Evolutionary conservation across 164 flowering plant genomes (phyloP).

Genomic region (Nymphaea thermarum): DNA sequence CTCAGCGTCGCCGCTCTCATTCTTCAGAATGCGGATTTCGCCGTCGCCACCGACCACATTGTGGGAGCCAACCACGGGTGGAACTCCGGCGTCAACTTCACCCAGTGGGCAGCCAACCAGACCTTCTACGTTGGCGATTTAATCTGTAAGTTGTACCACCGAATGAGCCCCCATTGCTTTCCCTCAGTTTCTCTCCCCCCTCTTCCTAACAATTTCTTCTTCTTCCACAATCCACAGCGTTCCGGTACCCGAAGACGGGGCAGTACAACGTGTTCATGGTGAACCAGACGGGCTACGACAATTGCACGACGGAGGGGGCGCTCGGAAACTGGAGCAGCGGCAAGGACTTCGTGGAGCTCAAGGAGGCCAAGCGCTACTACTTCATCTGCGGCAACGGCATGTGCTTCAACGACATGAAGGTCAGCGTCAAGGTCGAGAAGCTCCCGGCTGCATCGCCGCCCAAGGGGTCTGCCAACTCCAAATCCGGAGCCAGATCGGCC

Average conservation of each 20-base stretch:
- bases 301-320: constrained; percentile 11
- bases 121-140: constrained; percentile 10
- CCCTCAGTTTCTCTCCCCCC: background rate
- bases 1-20: background rate
- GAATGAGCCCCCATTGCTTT: background rate
- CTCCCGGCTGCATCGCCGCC: constrained; percentile 4
- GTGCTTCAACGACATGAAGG: constrained; percentile 13
- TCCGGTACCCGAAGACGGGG: constrained; percentile 11
- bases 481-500: background rate
- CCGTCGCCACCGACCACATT: constrained; percentile 13
- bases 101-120: constrained; percentile 14
- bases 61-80: constrained; percentile 14
- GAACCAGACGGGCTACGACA: constrained; percentile 12
- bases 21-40: background rate
- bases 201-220: background rate
- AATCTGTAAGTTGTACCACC: constrained; percentile 6
- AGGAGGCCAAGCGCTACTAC: constrained; percentile 9
- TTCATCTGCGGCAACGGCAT: constrained; percentile 10
- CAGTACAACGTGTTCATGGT: constrained; percentile 13
- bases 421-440: constrained; percentile 7
- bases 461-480: background rate
- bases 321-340: constrained; percentile 15
- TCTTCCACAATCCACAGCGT: constrained; percentile 6
- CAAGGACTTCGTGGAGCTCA: constrained; percentile 11
- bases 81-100: constrained; percentile 13